Evolutionary conservation across 140 eudicot genomes (phyloP).

Genomic region (Flaveria floridana): DNA sequence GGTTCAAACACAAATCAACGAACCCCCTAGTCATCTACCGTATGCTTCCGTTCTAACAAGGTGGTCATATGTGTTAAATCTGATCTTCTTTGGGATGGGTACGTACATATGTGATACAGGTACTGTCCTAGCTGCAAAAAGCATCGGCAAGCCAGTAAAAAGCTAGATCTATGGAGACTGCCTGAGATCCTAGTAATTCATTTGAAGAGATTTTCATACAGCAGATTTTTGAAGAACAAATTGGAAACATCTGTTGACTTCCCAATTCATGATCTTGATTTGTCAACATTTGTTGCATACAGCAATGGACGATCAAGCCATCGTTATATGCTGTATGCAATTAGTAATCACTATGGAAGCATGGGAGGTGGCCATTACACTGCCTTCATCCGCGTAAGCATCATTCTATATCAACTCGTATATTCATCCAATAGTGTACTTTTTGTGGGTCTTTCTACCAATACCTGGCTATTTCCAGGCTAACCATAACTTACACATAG

Average conservation of each 20-base stretch:
- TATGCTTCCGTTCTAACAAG: not conserved
- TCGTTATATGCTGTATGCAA: slow-evolving; percentile 74
- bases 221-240: slow-evolving; percentile 68
- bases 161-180: slow-evolving; percentile 89
- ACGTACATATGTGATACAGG: slow-evolving; percentile 41
- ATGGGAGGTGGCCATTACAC: slow-evolving; percentile 98
- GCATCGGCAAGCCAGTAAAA: slow-evolving; percentile 87
- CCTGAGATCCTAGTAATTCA: slow-evolving; percentile 91
- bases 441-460: not conserved
- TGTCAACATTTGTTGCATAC: slow-evolving; percentile 50
- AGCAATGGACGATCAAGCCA: slow-evolving; percentile 43
- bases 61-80: not conserved
- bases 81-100: slow-evolving; percentile 3
- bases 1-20: no score
- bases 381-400: slow-evolving; percentile 77
- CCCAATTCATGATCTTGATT: slow-evolving; percentile 71
- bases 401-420: slow-evolving; percentile 3
- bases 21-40: not conserved
- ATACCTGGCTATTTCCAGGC: not conserved
- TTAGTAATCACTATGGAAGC: slow-evolving; percentile 91
- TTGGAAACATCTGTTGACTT: slow-evolving; percentile 81
- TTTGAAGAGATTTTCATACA: slow-evolving; percentile 91
- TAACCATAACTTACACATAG: not conserved
- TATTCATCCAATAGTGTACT: not conserved
- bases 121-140: slow-evolving; percentile 90